Evolutionary conservation across 2,329 filamentous ascomycete genomes (phyloP).

Genomic region (Mycosphaerella sp.): DNA sequence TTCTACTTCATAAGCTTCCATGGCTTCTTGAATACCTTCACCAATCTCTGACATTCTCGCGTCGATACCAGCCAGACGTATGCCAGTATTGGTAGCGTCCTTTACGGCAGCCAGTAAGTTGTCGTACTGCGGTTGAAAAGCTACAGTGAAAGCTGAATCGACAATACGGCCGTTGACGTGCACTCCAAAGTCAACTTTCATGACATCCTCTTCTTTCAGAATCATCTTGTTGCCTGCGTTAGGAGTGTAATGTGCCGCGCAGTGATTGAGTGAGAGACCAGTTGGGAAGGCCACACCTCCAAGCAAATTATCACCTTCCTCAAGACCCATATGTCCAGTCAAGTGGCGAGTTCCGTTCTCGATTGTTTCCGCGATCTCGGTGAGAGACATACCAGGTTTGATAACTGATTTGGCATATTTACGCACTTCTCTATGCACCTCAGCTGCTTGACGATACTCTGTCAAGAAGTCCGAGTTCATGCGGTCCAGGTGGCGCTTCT

Average conservation of each 20-base stretch:
- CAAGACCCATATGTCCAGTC: conserved; percentile 47
- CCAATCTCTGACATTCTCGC: conserved; percentile 51
- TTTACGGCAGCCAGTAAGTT: conserved; percentile 66
- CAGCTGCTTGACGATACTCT: conserved; percentile 53
- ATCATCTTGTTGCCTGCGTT: conserved; percentile 60
- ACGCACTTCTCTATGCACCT: conserved; percentile 52
- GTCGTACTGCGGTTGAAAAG: conserved; percentile 69
- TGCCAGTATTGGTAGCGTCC: conserved; percentile 62
- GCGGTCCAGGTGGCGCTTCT: conserved; percentile 41
- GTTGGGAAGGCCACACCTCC: conserved; percentile 53
- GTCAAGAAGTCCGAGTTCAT: conserved; percentile 46
- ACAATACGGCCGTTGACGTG: conserved; percentile 76
- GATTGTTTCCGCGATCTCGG: conserved; percentile 48
- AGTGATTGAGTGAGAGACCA: conserved; percentile 49
- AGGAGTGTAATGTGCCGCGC: conserved; percentile 52
- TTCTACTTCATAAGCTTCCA: conserved; percentile 57
- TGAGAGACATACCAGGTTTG: conserved; percentile 47
- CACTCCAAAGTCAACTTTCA: conserved; percentile 79
- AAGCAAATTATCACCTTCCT: conserved; percentile 46
- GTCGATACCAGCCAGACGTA: conserved; percentile 51
- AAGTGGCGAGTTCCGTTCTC: conserved; percentile 51
- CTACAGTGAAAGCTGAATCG: conserved; percentile 73
- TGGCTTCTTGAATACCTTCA: conserved; percentile 54
- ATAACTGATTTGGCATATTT: conserved; percentile 46
- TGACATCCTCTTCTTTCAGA: conserved; percentile 66